These are phyloP conservation scores for Coelastrella sp. DNA, from an alignment of 139 green algal genomes.

Conservation along the genomic window DNA sequence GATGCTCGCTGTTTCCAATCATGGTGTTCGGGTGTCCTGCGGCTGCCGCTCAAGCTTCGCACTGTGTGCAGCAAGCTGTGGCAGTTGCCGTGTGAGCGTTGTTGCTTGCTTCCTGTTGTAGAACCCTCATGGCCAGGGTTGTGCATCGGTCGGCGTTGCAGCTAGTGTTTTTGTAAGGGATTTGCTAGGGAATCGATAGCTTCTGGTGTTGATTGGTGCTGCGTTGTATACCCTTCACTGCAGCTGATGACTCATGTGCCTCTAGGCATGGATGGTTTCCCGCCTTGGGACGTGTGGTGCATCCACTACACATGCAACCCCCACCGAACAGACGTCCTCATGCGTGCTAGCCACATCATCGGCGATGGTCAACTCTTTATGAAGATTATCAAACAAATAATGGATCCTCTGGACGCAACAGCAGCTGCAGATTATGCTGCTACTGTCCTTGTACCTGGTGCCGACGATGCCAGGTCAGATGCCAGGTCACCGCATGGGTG, in stretches of 20 bases:
- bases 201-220: background rate
- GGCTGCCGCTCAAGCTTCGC: background rate
- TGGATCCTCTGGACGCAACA: conserved; percentile 42
- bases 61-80: background rate
- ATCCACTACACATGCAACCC: conserved; percentile 40
- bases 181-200: no score
- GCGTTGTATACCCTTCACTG: background rate
- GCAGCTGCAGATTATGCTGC: conserved; percentile 30
- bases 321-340: conserved; percentile 37
- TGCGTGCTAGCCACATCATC: conserved; percentile 44
- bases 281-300: conserved; percentile 37
- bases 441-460: background rate
- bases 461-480: background rate
- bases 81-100: no score
- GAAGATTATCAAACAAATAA: conserved; percentile 45
- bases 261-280: background rate
- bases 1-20: no score
- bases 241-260: conserved; percentile 42
- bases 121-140: no score
- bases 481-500: no score
- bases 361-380: conserved; percentile 52
- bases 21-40: background rate
- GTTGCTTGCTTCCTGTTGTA: no score
- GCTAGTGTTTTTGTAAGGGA: no score
- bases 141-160: no score